These are phyloP conservation scores for Neonectria hederae DNA, from an alignment of 2,329 filamentous ascomycete species.

Conservation along the genomic window DNA sequence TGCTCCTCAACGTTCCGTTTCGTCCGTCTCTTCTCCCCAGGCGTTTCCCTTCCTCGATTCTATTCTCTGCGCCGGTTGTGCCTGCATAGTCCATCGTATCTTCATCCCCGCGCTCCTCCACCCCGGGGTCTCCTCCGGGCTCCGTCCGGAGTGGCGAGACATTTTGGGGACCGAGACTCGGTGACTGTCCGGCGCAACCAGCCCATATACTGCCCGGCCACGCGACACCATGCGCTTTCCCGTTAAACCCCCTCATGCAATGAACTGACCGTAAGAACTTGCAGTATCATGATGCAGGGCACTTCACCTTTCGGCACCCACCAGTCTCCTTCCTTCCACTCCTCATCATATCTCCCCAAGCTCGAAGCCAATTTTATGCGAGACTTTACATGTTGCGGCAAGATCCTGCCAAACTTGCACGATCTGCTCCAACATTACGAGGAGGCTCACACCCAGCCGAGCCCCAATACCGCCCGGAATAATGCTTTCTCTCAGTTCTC, in stretches of 20 bases:
- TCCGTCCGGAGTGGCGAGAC: constrained; percentile 33
- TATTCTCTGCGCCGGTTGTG: not conserved
- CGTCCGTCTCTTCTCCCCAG: not conserved
- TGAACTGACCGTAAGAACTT: constrained; percentile 37
- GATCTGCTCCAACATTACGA: constrained; percentile 97
- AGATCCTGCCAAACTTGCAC: constrained; percentile 89
- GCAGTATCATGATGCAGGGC: constrained; percentile 92
- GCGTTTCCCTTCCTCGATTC: not conserved
- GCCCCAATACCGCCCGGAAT: constrained; percentile 53
- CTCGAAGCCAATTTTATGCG: constrained; percentile 98
- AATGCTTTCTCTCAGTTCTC: constrained; percentile 54
- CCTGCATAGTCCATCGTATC: not conserved
- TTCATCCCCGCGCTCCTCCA: constrained; percentile 5
- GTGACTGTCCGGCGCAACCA: constrained; percentile 27
- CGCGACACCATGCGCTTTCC: constrained; percentile 26
- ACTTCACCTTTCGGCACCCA: constrained; percentile 87
- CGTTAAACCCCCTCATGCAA: constrained; percentile 2
- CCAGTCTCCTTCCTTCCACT: constrained; percentile 95
- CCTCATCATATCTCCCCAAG: constrained; percentile 94
- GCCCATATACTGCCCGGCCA: constrained; percentile 18
- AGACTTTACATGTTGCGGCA: constrained; percentile 94
- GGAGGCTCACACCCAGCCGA: constrained; percentile 84
- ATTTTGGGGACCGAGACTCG: constrained; percentile 34
- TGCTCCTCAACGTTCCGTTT: not conserved
- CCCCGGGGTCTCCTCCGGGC: constrained; percentile 18